A percentile compares a stretch with the other conserved stretches of the same genome.
Evolutionary conservation across 768 basidiomycete species (phyloP).

Genomic region (Leucogyrophana mollusca): DNA sequence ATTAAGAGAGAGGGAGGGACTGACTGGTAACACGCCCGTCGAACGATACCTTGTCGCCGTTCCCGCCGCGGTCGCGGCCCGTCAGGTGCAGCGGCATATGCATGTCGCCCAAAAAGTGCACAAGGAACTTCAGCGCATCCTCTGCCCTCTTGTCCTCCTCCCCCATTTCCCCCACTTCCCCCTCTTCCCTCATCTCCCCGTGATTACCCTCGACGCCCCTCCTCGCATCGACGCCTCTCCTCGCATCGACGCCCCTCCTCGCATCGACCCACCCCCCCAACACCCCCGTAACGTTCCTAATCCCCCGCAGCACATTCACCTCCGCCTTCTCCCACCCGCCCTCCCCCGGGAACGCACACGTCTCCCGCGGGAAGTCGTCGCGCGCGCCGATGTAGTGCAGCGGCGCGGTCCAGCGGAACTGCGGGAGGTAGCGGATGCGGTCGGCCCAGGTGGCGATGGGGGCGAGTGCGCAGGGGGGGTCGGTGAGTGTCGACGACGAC

Average conservation of each 20-base stretch:
- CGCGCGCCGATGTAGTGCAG: constrained; percentile 75
- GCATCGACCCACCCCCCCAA: constrained; percentile 47
- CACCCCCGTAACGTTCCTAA: constrained; percentile 72
- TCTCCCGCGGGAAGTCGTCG: constrained; percentile 74
- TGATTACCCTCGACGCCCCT: constrained; percentile 23
- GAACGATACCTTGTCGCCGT: constrained; percentile 72
- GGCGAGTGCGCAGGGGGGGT: constrained; percentile 73
- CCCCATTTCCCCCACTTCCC: too few relatives aligned
- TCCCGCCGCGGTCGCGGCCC: constrained; percentile 86
- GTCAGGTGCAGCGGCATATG: constrained; percentile 93
- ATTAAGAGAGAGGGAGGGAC: constrained; percentile 22
- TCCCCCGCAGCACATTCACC: constrained; percentile 73
- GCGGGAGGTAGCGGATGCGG: constrained; percentile 44
- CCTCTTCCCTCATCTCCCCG: constrained; percentile 18
- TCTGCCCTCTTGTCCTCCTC: constrained; percentile 47
- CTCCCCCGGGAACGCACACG: constrained; percentile 75
- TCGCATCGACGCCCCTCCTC: constrained; percentile 6
- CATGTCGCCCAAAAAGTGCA: constrained; percentile 92
- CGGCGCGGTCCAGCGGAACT: constrained; percentile 69
- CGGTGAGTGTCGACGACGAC: too few relatives aligned
- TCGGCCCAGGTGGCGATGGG: constrained; percentile 91
- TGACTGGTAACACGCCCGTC: constrained; percentile 70
- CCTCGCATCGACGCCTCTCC: neutral
- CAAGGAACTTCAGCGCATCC: constrained; percentile 87
- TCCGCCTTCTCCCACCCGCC: constrained; percentile 61